Base-by-base conservation (phyloP, 352 stramenopile species). In the Lagenidium sp. region DNA sequence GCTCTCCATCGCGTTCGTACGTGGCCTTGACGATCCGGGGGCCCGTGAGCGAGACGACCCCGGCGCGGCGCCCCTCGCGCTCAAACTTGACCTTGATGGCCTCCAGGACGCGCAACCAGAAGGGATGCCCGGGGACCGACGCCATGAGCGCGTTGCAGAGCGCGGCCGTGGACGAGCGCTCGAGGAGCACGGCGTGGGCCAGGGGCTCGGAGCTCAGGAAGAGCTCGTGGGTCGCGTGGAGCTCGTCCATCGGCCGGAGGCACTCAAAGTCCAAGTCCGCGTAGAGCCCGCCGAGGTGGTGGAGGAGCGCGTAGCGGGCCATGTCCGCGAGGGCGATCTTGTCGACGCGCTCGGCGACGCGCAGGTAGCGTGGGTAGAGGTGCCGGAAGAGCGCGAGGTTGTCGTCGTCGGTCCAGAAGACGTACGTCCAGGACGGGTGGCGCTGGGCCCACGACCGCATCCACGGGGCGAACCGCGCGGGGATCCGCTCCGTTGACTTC, bases 141-240 rank as follows among this genome's bases (percentile, higher is more conserved):
- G 63, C 68, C 65, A 84, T 66, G n/a, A 82, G 29, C 4, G 63
- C 68, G 38, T 84, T 84, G 44, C 67, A 83, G 0, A 83, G 55
- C 34, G 58, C 53, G 19, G 50, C 29, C 4, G 42, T 51, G 3
- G 19, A 42, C 4, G 54, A 55, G 18, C 60, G 60, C 26, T 79
- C 63, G n/a, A 84, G 53, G 5, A 80, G 29, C 22, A 80, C 65
- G 1, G 57, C 50, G 55, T 79, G 65, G 4, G 55, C 60, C 0
- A 55, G 45, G 4, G 60, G 65, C 48, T 77, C 63, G 21, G 55
- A 77, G 55, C 63, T 74, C 16, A 84, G 36, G 30, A 80, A 78
- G 4, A 78, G 29, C 12, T 53, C 29, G 39, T 69, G 32, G 6
- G 44, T 39, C 34, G 36, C 36, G 41, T 68, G 52, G 19, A 80